Conservation (phyloP, 2,329 filamentous ascomycete genomes). For the Neonectria hederae region DNA sequence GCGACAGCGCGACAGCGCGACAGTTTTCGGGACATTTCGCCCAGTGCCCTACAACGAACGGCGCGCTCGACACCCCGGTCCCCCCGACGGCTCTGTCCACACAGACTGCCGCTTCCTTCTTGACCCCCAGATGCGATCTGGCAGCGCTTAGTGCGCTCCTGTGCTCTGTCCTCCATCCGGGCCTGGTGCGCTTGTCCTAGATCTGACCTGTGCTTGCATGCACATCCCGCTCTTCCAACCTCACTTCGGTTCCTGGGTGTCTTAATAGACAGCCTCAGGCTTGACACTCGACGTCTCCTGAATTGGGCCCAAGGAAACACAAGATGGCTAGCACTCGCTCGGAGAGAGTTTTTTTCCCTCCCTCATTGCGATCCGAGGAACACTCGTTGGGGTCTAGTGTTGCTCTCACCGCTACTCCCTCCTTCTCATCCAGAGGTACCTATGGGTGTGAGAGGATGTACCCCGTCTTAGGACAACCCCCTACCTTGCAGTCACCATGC, state of each 20-base stretch:
- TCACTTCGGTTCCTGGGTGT: slow-evolving; percentile 23
- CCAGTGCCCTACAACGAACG: slow-evolving; percentile 27
- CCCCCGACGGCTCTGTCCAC: slow-evolving; percentile 40
- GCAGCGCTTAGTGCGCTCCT: slow-evolving; percentile 44
- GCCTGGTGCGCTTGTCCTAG: slow-evolving; percentile 35
- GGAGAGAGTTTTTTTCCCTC: slow-evolving; percentile 15
- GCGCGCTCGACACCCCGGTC: slow-evolving; percentile 29
- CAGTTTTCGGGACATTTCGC: slow-evolving; percentile 36
- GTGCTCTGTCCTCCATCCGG: slow-evolving; percentile 37
- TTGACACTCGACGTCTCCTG: slow-evolving; percentile 12
- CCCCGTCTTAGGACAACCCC: slow-evolving; percentile 36
- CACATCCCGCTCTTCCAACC: slow-evolving; percentile 34
- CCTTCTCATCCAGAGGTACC: slow-evolving; percentile 28
- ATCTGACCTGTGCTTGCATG: slow-evolving; percentile 43
- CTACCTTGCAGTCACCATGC: slow-evolving; percentile 34
- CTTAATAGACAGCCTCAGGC: background rate
- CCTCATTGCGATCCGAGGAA: slow-evolving; percentile 29
- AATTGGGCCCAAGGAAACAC: slow-evolving; percentile 21
- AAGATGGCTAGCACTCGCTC: slow-evolving; percentile 17
- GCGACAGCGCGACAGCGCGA: slow-evolving; percentile 18
- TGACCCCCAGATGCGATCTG: slow-evolving; percentile 43
- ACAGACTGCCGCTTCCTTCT: slow-evolving; percentile 42
- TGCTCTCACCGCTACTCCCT: slow-evolving; percentile 42
- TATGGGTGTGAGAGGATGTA: slow-evolving; percentile 36
- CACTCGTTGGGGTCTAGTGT: slow-evolving; percentile 41